Percentiles rank a stretch among this genome's conserved stretches.
Evolutionary conservation across 495 filamentous ascomycete genomes (phyloP).

Genomic region (Podospora pseudopauciseta): DNA sequence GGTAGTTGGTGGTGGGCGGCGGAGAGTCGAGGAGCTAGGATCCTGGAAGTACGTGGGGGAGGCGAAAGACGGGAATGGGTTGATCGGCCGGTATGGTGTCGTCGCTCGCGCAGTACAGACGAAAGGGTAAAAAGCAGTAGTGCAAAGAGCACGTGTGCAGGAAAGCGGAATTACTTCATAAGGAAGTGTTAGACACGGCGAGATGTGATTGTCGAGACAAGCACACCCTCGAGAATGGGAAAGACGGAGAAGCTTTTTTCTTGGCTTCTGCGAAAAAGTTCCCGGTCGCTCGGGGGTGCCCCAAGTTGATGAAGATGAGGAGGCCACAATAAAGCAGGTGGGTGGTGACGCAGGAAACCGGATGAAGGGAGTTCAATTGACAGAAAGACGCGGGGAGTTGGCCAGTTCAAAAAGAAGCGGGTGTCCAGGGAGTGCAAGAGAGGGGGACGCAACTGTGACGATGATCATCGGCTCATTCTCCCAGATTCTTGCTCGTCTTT

Average conservation of each 20-base stretch:
- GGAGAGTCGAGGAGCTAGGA: slow-evolving; percentile 13
- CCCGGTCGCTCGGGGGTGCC: slow-evolving; percentile 16
- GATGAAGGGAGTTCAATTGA: slow-evolving; percentile 10
- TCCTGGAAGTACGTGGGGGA: slow-evolving; percentile 15
- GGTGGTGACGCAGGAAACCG: slow-evolving; percentile 11
- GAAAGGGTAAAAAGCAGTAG: not conserved
- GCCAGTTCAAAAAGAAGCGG: not conserved
- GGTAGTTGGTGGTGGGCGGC: not conserved
- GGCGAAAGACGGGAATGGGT: slow-evolving; percentile 11
- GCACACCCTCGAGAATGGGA: slow-evolving; percentile 6
- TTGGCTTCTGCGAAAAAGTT: slow-evolving; percentile 19
- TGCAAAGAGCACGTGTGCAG: slow-evolving; percentile 12
- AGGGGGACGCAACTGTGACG: slow-evolving; percentile 30
- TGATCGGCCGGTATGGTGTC: not conserved
- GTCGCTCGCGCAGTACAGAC: not conserved
- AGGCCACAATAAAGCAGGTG: not conserved
- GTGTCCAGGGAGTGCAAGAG: slow-evolving; percentile 5
- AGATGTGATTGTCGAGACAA: slow-evolving; percentile 13
- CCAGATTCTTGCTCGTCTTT: slow-evolving; percentile 12
- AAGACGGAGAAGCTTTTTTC: not conserved
- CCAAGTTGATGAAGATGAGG: slow-evolving; percentile 16
- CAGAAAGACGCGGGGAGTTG: not conserved
- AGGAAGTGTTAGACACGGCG: slow-evolving; percentile 23
- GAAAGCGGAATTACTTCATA: slow-evolving; percentile 25
- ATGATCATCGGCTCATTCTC: slow-evolving; percentile 28